Base-by-base conservation (phyloP, 768 basidiomycete species). In the Termitomyces sp. region DNA sequence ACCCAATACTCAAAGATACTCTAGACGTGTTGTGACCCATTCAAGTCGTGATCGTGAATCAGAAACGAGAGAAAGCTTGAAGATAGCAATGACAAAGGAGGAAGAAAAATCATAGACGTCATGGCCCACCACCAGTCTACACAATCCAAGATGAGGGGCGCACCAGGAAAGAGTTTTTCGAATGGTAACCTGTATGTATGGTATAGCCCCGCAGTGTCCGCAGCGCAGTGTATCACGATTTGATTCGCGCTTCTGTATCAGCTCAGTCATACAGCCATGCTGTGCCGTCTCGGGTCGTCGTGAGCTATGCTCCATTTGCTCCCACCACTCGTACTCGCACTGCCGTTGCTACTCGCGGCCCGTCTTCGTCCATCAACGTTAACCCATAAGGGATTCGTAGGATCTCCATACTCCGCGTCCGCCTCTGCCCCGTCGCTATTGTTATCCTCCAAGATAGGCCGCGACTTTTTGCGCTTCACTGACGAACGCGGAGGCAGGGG, bases 401-500 rank as follows among this genome's bases (percentile, higher is more conserved):
- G 65, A 9, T 49, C 64, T 37, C 64, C 61, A 40, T 77, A 85
- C 68, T 89, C 88, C 19, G 77, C 86, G 66, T 90, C 89, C 3
- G 86, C 87, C 61, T 89, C 82, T n/a, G 77, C 81, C 1, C 84
- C 86, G 35, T 86, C 88, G 60, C 83, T 85, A 54, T 87, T 85
- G 4, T 75, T 82, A 4, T 84, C 82, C 1, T 79, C 76, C 1
- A 74, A 71, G 6, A 71, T 57, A 19, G 79, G 76, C 35, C 80
- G 76, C 3, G 82, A 82, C 62, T 82, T 86, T 67, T 82, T 82
- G 60, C 78, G 76, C 64, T 75, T 81, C 53, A 79, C 64, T 4
- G 66, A 63, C 27, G 67, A 64, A 29, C 70, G 68, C 17, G 64
- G 59, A 41, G 74, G 68, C 8, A 69, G 66, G 11, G 75, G 70